Evolutionary conservation across 139 green algal genomes (phyloP), one percentile per base, ranked within the genome.

Genomic region (Nannochloris sp.): DNA sequence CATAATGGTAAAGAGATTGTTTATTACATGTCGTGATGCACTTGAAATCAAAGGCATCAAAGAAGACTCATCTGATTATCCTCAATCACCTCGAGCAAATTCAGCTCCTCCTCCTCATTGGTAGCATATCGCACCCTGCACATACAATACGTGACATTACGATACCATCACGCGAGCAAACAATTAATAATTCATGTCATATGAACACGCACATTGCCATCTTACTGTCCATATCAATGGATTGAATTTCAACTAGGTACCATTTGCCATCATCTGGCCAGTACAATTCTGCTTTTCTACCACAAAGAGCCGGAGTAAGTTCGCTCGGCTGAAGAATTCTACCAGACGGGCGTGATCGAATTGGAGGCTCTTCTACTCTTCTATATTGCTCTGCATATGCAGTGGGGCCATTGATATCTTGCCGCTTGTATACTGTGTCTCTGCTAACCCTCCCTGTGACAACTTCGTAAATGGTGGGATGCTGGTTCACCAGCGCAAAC

Each of bases 221-320:
- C 21, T 74, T 78, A 14, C 59, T 81, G 59, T 75, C 78, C 4
- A 74, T 57, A 62, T 92, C 84, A 27, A 92, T 43, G 5, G 49
- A 72, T 57, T 88, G 78, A 14, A 95, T 89, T 44, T 88, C 67
- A 9, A 93, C 83, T 1, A 88, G 69, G 67, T 95, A 93, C 87
- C 88, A 94, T 61, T 87, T 75, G 10, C 71, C 70, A 74, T 96
- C 87, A 63, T 95, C 89, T 2, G 89, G 89, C 89, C 89, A 96
- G 66, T 87, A 93, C 23, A 96, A 73, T 85, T 94, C 85, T 27
- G 84, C 84, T 65, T 87, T 77, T 53, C 84, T 68, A 19, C 87
- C 86, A 50, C 75, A 75, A 11, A 94, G 67, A 12, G 64, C 48
- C 2, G 71, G 72, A 0, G 60, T 74, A 16, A 92, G 64, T 43